Evolutionary conservation across 768 basidiomycete genomes (phyloP), one percentile per base, ranked within the genome.

Genomic region (Tephrocybe sp.): DNA sequence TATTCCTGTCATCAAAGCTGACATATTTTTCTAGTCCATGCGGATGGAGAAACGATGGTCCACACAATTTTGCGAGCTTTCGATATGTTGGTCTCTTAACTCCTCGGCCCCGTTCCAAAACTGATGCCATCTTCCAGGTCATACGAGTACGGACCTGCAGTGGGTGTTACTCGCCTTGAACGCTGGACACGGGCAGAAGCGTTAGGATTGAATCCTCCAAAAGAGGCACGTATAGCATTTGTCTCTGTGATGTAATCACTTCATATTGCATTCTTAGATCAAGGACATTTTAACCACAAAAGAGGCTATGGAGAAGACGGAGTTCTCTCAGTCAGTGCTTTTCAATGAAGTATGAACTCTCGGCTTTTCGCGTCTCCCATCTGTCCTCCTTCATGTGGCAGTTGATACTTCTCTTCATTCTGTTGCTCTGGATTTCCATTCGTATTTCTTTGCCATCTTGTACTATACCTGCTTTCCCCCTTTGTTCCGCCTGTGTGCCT

Each of bases 161-260:
- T 85, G 18, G 88, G 90, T 0, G 76, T 91, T 46, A 79, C 83
- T n/a, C 82, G 94, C 23, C 68, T 95, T 12, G 83, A 94, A 53
- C 75, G 94, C 31, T 97, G 93, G 91, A 80, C 94, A 61, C 76
- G 94, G 42, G 94, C 94, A 0, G 64, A 83, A 22, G 75, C 76
- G 9, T 72, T 94, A 38, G 91, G 91, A 2, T 70, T 97, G 16
- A 74, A 84, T 40, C 94, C 94, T 12, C 93, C 92, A 3, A 54
- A 61, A 13, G 89, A 92, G 75, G 92, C 88, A 57, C 49, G 80
- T 29, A 27, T 6, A 8, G 0, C 6, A 18, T 22, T 11, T 47
- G 47, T 31, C 18, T 45, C 15, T 45, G n/a, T n/a, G 43, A 11
- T 52, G 19, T 48, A 4, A 2, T 21, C 22, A n/a, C 15, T 41